Conservation (phyloP, 148 eudicot genomes). For the Suaeda aralocaspica region DNA sequence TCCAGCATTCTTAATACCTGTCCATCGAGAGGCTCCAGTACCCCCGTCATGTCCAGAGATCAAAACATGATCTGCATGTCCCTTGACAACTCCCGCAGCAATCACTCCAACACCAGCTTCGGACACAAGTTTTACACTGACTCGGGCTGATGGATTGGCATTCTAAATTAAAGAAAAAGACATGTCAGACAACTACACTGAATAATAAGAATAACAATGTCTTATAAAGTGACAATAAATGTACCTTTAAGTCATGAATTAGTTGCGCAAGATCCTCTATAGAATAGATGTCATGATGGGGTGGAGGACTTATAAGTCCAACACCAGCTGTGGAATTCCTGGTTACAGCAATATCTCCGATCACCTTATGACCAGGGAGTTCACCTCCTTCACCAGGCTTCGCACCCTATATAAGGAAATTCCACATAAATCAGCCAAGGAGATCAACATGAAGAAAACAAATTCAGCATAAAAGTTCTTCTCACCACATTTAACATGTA, state of each 20-base stretch:
- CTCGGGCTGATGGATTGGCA: conserved; percentile 90
- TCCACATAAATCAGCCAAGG: conserved; percentile 12
- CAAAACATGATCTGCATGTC: conserved; percentile 93
- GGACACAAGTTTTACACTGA: conserved; percentile 94
- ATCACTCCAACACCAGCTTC: conserved; percentile 99
- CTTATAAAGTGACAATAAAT: background rate
- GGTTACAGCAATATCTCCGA: conserved; percentile 94
- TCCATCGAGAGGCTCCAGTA: conserved; percentile 98
- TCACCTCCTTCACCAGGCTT: conserved; percentile 99
- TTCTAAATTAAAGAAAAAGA: conserved; percentile 41
- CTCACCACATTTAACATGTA: conserved; percentile 72
- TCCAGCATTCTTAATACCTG: conserved; percentile 98
- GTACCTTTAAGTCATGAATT: conserved; percentile 94
- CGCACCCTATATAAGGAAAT: conserved; percentile 60
- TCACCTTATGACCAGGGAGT: conserved; percentile 97
- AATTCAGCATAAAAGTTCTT: conserved; percentile 33
- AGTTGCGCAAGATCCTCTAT: conserved; percentile 98
- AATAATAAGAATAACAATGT: background rate
- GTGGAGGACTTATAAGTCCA: conserved; percentile 98
- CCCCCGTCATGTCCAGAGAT: conserved; percentile 99
- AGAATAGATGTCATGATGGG: conserved; percentile 97
- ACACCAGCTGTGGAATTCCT: conserved; percentile 98
- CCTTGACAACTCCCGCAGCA: conserved; percentile 96
- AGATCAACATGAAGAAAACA: conserved; percentile 11
- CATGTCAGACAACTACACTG: conserved; percentile 5